Percentiles rank a stretch among this genome's conserved stretches.
Evolutionary conservation across 2,329 filamentous ascomycete species (phyloP).

Genomic region (Xylariaceae sp.): DNA sequence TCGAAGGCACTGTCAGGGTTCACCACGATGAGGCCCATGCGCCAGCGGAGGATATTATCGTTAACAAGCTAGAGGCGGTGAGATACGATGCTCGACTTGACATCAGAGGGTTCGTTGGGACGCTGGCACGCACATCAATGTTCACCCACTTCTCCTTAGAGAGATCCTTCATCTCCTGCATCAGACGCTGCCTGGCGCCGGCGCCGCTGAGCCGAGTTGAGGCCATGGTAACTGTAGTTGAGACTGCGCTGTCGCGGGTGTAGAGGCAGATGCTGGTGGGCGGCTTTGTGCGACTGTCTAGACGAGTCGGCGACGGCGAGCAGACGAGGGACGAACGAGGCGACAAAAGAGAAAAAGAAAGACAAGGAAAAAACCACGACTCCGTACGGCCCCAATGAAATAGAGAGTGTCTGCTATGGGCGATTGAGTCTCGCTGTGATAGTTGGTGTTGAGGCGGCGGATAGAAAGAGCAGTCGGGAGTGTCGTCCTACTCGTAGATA

Average conservation of each 20-base stretch:
- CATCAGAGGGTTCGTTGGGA: conserved; percentile 4
- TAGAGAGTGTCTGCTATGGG: no score
- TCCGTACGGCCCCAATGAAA: no score
- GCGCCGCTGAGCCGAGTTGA: conserved; percentile 18
- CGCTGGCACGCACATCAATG: conserved; percentile 55
- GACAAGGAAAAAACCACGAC: not conserved
- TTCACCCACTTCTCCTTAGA: conserved; percentile 90
- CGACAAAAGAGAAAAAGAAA: not conserved
- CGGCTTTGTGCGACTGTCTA: no score
- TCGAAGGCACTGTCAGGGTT: conserved; percentile 90
- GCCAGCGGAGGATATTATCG: conserved; percentile 82
- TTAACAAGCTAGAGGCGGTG: conserved; percentile 63
- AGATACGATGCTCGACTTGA: conserved; percentile 2
- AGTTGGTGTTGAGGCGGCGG: no score
- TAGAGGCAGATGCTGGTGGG: not conserved
- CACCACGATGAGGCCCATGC: conserved; percentile 80
- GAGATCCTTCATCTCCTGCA: conserved; percentile 79
- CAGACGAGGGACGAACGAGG: not conserved
- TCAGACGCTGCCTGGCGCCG: conserved; percentile 69
- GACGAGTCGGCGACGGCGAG: not conserved
- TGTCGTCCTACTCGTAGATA: no score
- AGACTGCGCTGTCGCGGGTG: no score
- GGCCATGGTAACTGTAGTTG: conserved; percentile 14
- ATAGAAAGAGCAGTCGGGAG: no score
- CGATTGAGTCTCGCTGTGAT: no score